A percentile compares a stretch with the other conserved stretches of the same genome.
These are phyloP conservation scores for Xylaria sp. DNA, from an alignment of 2,329 filamentous ascomycete species.

Conservation along the genomic window DNA sequence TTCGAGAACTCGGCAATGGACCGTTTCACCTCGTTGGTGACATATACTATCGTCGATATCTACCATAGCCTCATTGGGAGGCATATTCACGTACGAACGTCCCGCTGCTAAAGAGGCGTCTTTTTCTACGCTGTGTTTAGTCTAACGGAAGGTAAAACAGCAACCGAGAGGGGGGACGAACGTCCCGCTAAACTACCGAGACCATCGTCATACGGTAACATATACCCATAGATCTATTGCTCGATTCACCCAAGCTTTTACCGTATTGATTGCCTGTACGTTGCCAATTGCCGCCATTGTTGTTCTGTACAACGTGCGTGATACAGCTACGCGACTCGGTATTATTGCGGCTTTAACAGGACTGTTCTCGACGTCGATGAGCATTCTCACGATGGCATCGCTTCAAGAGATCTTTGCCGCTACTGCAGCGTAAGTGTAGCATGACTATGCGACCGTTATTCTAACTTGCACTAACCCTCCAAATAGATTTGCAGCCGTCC, in stretches of 20 bases:
- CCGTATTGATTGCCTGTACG: slow-evolving; percentile 29
- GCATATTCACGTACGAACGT: slow-evolving; percentile 24
- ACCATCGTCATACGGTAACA: slow-evolving; percentile 30
- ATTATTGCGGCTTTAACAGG: slow-evolving; percentile 30
- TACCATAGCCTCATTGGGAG: slow-evolving; percentile 29
- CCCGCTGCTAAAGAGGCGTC: not conserved
- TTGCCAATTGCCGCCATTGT: slow-evolving; percentile 32
- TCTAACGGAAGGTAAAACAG: slow-evolving; percentile 8
- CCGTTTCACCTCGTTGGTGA: slow-evolving; percentile 31
- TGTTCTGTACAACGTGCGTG: slow-evolving; percentile 21
- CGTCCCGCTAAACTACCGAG: slow-evolving; percentile 26
- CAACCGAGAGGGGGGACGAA: not conserved
- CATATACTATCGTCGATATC: slow-evolving; percentile 26
- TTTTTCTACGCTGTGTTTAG: not conserved
- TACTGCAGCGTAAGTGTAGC: slow-evolving; percentile 29
- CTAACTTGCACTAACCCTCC: not conserved
- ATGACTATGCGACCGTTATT: not conserved
- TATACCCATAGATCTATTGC: slow-evolving; percentile 29
- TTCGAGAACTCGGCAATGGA: slow-evolving; percentile 36
- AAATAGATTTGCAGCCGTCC: slow-evolving; percentile 24
- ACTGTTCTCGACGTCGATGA: slow-evolving; percentile 33
- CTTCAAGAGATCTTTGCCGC: slow-evolving; percentile 34
- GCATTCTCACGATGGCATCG: slow-evolving; percentile 31
- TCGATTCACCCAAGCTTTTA: slow-evolving; percentile 28
- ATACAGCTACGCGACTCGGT: slow-evolving; percentile 22